Percentiles rank a stretch among this genome's conserved stretches.
phyloP scores from a whole-genome alignment of 75 land plant genomes.

The Pinus tabuliformis region DNA sequence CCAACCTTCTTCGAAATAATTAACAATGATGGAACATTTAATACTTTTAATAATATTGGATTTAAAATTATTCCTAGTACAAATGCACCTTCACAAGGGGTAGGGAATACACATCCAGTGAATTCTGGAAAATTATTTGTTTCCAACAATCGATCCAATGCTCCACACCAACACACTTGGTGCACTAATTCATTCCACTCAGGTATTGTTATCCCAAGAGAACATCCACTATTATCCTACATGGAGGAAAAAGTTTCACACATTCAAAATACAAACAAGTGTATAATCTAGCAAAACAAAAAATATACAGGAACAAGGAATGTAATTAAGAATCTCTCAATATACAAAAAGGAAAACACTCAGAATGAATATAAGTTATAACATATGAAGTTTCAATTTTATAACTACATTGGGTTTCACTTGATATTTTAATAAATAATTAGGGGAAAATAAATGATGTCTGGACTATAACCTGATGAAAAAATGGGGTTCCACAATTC shows the following conservation, averaged over 20 bases:
- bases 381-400: too few relatives aligned
- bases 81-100: constrained; percentile 98
- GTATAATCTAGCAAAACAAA: not conserved
- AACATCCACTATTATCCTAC: constrained; percentile 95
- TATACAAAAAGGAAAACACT: too few relatives aligned
- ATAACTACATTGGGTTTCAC: not conserved
- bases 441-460: not conserved
- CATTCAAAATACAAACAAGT: too few relatives aligned
- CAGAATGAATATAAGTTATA: too few relatives aligned
- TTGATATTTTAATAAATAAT: not conserved
- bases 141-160: constrained; percentile 89
- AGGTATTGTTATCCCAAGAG: constrained; percentile 96
- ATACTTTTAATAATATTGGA: constrained; percentile 93
- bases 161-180: constrained; percentile 95
- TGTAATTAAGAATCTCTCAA: too few relatives aligned
- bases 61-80: constrained; percentile 97
- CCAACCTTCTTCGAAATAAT: constrained; percentile 96
- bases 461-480: constrained; percentile 72
- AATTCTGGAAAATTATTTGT: constrained; percentile 99
- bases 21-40: constrained; percentile 95
- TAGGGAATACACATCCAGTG: constrained; percentile 97
- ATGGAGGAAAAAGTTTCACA: not conserved
- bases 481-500: constrained; percentile 99
- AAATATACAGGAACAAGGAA: too few relatives aligned
- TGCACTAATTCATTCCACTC: constrained; percentile 96